Conservation (phyloP, 1,284 basidiomycete species). For the Puccinia horiana region DNA sequence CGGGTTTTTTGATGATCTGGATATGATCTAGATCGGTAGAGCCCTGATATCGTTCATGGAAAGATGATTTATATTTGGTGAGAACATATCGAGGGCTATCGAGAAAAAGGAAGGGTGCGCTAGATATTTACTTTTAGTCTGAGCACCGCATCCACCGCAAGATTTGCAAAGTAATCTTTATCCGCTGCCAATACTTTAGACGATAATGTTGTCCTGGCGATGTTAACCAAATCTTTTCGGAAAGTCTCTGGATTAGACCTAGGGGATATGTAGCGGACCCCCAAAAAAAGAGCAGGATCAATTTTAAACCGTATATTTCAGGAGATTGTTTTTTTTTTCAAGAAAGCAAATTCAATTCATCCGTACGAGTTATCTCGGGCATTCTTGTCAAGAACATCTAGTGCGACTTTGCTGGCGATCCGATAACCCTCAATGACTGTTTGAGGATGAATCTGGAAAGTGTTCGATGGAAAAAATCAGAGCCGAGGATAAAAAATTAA, state of each 20-base stretch:
- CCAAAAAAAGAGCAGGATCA: background rate
- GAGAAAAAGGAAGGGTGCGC: background rate
- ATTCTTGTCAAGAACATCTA: slow-evolving; percentile 77
- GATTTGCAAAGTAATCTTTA: slow-evolving; percentile 97
- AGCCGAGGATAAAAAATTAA: background rate
- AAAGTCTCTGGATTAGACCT: slow-evolving; percentile 75
- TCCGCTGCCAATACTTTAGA: slow-evolving; percentile 96
- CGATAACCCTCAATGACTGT: slow-evolving; percentile 99
- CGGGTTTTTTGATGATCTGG: slow-evolving; percentile 99
- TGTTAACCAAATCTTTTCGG: slow-evolving; percentile 89
- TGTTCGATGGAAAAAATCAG: background rate
- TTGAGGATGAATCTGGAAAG: slow-evolving; percentile 92
- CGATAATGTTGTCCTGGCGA: slow-evolving; percentile 90
- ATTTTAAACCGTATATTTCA: background rate
- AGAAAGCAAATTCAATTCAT: background rate
- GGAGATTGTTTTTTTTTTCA: background rate
- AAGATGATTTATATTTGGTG: background rate
- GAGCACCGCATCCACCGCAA: slow-evolving; percentile 95
- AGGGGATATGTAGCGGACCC: slow-evolving; percentile 27
- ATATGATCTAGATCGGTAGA: slow-evolving; percentile 97
- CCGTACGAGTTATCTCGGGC: slow-evolving; percentile 82
- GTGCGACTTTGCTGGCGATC: slow-evolving; percentile 82
- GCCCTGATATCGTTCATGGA: slow-evolving; percentile 64
- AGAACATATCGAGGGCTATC: background rate
- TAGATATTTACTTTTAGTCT: slow-evolving; percentile 72